Percentiles rank a stretch among this genome's conserved stretches.
These are phyloP conservation scores for Dactylellina drechsleri DNA, from an alignment of 2,329 filamentous ascomycete species.

Conservation along the genomic window DNA sequence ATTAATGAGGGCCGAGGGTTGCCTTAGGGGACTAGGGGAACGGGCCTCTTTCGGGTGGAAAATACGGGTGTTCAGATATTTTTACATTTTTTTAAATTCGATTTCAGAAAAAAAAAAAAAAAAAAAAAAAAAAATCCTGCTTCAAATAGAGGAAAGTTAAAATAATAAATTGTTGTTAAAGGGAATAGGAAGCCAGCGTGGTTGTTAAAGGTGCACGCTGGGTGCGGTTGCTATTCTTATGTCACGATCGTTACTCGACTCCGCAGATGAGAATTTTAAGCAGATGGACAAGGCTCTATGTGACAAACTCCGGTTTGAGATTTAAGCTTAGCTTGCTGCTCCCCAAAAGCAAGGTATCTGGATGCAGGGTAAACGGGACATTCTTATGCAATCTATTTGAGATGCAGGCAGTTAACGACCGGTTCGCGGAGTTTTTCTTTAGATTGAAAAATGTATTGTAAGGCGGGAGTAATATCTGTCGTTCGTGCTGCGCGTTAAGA, in stretches of 20 bases:
- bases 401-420: constrained; percentile 37
- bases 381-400: constrained; percentile 29
- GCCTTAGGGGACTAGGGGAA: constrained; percentile 62
- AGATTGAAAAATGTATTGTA: constrained; percentile 17
- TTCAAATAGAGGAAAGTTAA: too few species aligned
- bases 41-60: constrained; percentile 9
- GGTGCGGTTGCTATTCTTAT: constrained; percentile 49
- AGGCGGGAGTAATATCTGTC: neutral
- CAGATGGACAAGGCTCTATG: too few species aligned
- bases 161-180: too few species aligned
- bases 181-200: neutral
- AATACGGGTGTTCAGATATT: constrained; percentile 11
- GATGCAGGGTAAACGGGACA: constrained; percentile 40
- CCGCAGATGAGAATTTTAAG: constrained; percentile 10
- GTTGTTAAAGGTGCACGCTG: constrained; percentile 1
- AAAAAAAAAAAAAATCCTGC: neutral
- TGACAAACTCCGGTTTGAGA: constrained; percentile 7
- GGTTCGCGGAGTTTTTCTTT: constrained; percentile 32
- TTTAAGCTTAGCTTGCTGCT: constrained; percentile 15
- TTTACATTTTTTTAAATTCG: neutral
- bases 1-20: constrained; percentile 69
- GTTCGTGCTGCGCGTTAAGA: neutral
- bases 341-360: constrained; percentile 10
- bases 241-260: constrained; percentile 44
- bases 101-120: neutral